Conservation (phyloP, 2,329 filamentous ascomycete species). For the Fusarium stilboides region DNA sequence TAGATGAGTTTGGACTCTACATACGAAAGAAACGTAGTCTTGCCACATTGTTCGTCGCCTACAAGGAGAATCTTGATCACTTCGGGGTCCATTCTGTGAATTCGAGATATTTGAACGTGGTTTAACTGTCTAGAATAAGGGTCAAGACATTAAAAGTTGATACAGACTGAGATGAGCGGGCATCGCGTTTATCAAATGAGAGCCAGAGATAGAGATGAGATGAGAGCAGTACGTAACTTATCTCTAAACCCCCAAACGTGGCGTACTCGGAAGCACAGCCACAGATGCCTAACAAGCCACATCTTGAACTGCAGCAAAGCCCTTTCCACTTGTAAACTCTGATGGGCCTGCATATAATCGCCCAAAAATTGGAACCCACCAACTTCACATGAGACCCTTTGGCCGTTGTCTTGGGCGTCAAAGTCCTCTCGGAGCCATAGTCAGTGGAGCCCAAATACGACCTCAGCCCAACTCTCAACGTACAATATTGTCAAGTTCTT, state of each 20-base stretch:
- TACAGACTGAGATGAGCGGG: slow-evolving; percentile 2
- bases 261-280: slow-evolving; percentile 26
- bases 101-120: background rate
- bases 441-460: slow-evolving; percentile 32
- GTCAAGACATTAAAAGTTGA: background rate
- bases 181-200: slow-evolving; percentile 25
- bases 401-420: slow-evolving; percentile 47
- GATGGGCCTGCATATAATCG: slow-evolving; percentile 46
- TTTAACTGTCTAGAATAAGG: background rate
- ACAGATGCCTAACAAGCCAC: slow-evolving; percentile 39
- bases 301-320: slow-evolving; percentile 37
- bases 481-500: slow-evolving; percentile 14
- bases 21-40: slow-evolving; percentile 74
- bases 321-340: slow-evolving; percentile 44
- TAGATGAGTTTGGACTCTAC: slow-evolving; percentile 51
- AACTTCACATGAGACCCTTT: slow-evolving; percentile 51
- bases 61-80: slow-evolving; percentile 69
- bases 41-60: slow-evolving; percentile 73
- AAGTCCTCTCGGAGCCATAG: slow-evolving; percentile 44
- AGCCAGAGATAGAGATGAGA: slow-evolving; percentile 41
- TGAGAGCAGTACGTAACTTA: slow-evolving; percentile 48
- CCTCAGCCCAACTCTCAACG: slow-evolving; percentile 4
- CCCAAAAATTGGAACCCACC: slow-evolving; percentile 46
- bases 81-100: slow-evolving; percentile 61
- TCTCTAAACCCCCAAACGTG: slow-evolving; percentile 40